Percentiles rank a stretch among this genome's conserved stretches.
phyloP scores from a whole-genome alignment of 805 yeast genomes.

The Wickerhamomyces mucosus region DNA sequence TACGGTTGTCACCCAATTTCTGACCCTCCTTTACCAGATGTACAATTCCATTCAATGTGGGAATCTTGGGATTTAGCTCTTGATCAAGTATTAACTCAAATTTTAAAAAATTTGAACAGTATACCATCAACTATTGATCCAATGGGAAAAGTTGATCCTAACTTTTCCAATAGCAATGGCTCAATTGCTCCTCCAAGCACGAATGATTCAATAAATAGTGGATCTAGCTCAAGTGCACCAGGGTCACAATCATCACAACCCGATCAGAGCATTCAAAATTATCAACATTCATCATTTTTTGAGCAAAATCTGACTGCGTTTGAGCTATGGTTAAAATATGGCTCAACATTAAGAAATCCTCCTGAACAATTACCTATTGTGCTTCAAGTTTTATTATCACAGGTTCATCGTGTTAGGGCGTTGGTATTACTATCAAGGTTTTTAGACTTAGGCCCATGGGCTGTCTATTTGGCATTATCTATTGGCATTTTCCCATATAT shows the following conservation, averaged over 20 bases:
- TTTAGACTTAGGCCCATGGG: constrained; percentile 95
- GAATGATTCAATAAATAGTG: too few species aligned
- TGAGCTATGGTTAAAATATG: constrained; percentile 91
- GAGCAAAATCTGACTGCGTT: constrained; percentile 95
- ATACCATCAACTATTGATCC: constrained; percentile 2
- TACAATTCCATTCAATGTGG: constrained; percentile 88
- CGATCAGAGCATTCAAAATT: constrained; percentile 32
- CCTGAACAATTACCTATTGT: constrained; percentile 96
- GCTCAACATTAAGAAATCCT: constrained; percentile 72
- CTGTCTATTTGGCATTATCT: constrained; percentile 84
- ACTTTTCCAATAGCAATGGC: too few species aligned
- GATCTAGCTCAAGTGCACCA: not conserved
- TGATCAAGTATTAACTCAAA: constrained; percentile 80
- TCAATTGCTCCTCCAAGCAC: not conserved
- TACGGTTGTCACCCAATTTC: constrained; percentile 91
- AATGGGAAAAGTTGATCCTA: constrained; percentile 3
- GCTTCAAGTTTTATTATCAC: constrained; percentile 84
- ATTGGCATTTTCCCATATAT: constrained; percentile 97
- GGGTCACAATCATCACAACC: constrained; percentile 3
- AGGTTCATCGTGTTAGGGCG: constrained; percentile 88
- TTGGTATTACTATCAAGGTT: constrained; percentile 75
- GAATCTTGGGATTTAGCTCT: constrained; percentile 96
- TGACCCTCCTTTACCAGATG: constrained; percentile 86
- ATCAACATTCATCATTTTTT: constrained; percentile 88
- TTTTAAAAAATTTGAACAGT: constrained; percentile 36